These are phyloP conservation scores for Serendipita sp. DNA, from an alignment of 768 basidiomycete genomes.

Conservation along the genomic window DNA sequence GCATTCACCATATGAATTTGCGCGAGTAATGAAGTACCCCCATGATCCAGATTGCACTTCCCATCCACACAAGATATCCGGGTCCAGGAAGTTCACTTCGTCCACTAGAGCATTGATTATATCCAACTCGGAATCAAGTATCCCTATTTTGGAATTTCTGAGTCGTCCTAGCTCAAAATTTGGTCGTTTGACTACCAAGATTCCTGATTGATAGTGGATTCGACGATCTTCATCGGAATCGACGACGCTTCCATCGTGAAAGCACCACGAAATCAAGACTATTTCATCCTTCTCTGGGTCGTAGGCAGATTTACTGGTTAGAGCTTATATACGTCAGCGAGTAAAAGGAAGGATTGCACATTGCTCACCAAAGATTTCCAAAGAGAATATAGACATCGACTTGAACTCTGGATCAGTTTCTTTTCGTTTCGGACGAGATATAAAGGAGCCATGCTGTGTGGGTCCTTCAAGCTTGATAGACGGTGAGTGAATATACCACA, in stretches of 20 bases:
- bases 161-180: conserved; percentile 28
- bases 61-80: conserved; percentile 87
- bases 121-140: conserved; percentile 57
- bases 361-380: conserved; percentile 71
- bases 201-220: conserved; percentile 27
- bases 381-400: conserved; percentile 60
- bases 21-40: conserved; percentile 75
- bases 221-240: conserved; percentile 24
- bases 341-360: neutral
- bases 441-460: conserved; percentile 60
- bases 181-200: conserved; percentile 35
- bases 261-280: conserved; percentile 54
- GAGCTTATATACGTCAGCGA: conserved; percentile 21
- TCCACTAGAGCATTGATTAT: conserved; percentile 67
- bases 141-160: conserved; percentile 31
- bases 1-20: conserved; percentile 37
- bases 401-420: conserved; percentile 39
- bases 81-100: conserved; percentile 59
- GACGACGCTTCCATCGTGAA: conserved; percentile 33
- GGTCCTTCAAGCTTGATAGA: conserved; percentile 65
- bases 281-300: conserved; percentile 54
- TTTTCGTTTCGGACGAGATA: conserved; percentile 37
- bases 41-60: conserved; percentile 79
- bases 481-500: neutral
- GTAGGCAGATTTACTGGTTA: conserved; percentile 42